Evolutionary conservation across 2,329 filamentous ascomycete genomes (phyloP).

Genomic region (Aspergillus aculeatinus): DNA sequence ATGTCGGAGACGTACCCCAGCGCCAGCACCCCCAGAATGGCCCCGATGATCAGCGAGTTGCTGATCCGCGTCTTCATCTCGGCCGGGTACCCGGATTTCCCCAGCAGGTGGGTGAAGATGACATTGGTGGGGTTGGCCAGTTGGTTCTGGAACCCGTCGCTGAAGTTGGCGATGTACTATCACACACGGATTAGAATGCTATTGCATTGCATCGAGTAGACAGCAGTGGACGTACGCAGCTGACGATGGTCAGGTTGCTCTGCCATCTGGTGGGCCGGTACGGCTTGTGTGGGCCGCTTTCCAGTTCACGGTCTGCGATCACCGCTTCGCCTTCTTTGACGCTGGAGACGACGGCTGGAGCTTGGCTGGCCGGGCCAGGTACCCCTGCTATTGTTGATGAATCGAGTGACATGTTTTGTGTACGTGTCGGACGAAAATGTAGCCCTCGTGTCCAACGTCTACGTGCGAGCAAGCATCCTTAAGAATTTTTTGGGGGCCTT

Average conservation of each 20-base stretch:
- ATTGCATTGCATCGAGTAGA: neutral
- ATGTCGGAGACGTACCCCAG: conserved; percentile 32
- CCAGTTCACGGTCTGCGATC: neutral
- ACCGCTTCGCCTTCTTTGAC: neutral
- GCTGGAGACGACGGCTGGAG: neutral
- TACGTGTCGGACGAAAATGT: no score
- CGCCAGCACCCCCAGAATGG: conserved; percentile 29
- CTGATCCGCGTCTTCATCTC: conserved; percentile 34
- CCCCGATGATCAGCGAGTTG: conserved; percentile 31
- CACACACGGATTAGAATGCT: neutral
- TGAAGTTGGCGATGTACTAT: conserved; percentile 35
- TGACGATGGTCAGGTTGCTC: conserved; percentile 31
- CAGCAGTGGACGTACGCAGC: conserved; percentile 24
- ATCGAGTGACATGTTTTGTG: no score
- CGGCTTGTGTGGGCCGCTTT: conserved; percentile 4
- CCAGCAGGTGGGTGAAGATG: conserved; percentile 31
- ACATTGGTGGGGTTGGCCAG: conserved; percentile 36
- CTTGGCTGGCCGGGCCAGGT: no score
- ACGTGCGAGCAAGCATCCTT: neutral
- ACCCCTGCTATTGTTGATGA: neutral
- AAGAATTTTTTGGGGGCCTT: neutral
- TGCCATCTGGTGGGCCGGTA: conserved; percentile 26
- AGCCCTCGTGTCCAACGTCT: neutral
- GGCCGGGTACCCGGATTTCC: conserved; percentile 22
- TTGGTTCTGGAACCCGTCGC: conserved; percentile 32